Evolutionary conservation across 2,329 filamentous ascomycete species (phyloP).

Genomic region (Penicillium sp.): DNA sequence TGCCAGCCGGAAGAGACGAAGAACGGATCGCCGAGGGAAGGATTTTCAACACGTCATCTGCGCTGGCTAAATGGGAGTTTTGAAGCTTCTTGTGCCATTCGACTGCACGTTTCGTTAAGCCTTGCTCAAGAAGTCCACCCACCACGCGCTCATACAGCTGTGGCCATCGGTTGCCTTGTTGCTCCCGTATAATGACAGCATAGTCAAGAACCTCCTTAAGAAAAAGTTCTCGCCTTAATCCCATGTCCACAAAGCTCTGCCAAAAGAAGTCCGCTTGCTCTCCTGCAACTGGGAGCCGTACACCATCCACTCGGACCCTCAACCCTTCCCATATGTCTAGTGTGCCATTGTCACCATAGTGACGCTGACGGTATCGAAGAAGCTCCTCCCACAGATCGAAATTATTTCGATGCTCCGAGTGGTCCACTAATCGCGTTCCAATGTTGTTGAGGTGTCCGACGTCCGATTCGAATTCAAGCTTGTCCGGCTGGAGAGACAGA

Average conservation of each 20-base stretch:
- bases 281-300: slow-evolving; percentile 38
- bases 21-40: slow-evolving; percentile 28
- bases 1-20: slow-evolving; percentile 19
- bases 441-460: slow-evolving; percentile 36
- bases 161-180: slow-evolving; percentile 39
- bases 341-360: slow-evolving; percentile 44
- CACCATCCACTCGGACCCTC: slow-evolving; percentile 27
- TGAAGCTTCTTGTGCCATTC: slow-evolving; percentile 41
- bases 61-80: slow-evolving; percentile 28
- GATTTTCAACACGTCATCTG: slow-evolving; percentile 32
- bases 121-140: slow-evolving; percentile 34
- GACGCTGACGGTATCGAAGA: slow-evolving; percentile 44
- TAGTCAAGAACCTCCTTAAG: slow-evolving; percentile 36
- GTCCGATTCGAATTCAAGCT: slow-evolving; percentile 44
- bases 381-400: slow-evolving; percentile 47
- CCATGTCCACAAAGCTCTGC: slow-evolving; percentile 40
- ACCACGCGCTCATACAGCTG: slow-evolving; percentile 40
- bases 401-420: slow-evolving; percentile 30
- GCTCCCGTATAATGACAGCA: slow-evolving; percentile 41
- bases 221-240: slow-evolving; percentile 33
- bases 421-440: slow-evolving; percentile 41
- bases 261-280: slow-evolving; percentile 42
- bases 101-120: slow-evolving; percentile 31
- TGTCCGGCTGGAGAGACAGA: slow-evolving; percentile 32
- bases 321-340: slow-evolving; percentile 43